Conservation (phyloP, 2,329 filamentous ascomycete genomes). For the Ascochyta lentis region DNA sequence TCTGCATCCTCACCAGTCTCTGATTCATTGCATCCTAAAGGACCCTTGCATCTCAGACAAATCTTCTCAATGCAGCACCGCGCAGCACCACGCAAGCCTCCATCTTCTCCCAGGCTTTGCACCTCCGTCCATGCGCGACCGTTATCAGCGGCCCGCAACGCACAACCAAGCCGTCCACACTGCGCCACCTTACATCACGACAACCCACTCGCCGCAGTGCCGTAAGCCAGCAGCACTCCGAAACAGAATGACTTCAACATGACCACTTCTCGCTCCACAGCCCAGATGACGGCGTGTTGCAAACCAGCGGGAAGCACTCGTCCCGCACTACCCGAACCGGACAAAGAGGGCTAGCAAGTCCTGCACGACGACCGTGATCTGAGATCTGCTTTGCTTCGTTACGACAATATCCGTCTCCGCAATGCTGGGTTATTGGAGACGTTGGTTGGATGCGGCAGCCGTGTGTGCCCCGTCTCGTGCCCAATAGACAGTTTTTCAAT, state of each 20-base stretch:
- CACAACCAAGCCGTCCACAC: background rate
- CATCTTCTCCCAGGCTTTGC: background rate
- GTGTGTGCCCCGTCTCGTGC: background rate
- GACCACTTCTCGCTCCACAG: background rate
- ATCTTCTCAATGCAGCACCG: background rate
- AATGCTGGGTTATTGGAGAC: background rate
- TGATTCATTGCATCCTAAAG: background rate
- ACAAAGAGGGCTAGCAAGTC: background rate
- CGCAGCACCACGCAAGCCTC: background rate
- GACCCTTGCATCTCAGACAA: background rate
- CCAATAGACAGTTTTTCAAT: background rate
- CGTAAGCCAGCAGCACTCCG: background rate
- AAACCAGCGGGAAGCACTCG: background rate
- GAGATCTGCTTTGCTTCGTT: conserved; percentile 9
- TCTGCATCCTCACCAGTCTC: background rate
- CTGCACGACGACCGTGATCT: background rate
- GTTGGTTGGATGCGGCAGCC: conserved; percentile 1
- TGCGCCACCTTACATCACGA: background rate
- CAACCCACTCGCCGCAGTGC: background rate
- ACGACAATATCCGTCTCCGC: conserved; percentile 15
- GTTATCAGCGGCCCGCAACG: conserved; percentile 1
- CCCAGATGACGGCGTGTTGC: background rate
- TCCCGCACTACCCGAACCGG: conserved; percentile 1
- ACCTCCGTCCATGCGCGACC: background rate
- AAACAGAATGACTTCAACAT: conserved; percentile 7